Evolutionary conservation across 2,329 filamentous ascomycete genomes (phyloP).

Genomic region (Pseudogymnoascus sp.): DNA sequence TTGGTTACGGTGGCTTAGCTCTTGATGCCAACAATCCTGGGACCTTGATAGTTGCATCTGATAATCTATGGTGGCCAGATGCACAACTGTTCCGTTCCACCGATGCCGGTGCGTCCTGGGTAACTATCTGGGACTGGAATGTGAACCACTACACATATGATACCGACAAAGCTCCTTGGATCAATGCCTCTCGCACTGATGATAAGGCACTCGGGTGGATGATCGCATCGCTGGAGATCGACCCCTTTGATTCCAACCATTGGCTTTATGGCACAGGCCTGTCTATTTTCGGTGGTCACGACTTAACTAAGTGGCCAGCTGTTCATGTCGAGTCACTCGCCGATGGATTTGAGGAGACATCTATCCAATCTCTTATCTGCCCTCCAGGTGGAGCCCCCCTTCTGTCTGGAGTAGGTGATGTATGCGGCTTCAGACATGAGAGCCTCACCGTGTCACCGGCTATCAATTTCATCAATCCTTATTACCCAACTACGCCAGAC

Average conservation of each 20-base stretch:
- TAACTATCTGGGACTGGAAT: slow-evolving; percentile 47
- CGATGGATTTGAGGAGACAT: slow-evolving; percentile 49
- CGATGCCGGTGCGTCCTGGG: slow-evolving; percentile 43
- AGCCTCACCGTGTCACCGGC: slow-evolving; percentile 12
- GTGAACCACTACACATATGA: slow-evolving; percentile 44
- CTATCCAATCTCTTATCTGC: slow-evolving; percentile 44
- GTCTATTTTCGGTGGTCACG: slow-evolving; percentile 48
- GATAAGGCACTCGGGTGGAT: slow-evolving; percentile 48
- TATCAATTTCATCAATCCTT: slow-evolving; percentile 5
- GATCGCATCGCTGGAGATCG: slow-evolving; percentile 53
- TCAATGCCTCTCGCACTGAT: slow-evolving; percentile 44
- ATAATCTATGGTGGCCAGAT: slow-evolving; percentile 57
- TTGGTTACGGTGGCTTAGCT: slow-evolving; percentile 50
- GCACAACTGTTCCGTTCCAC: slow-evolving; percentile 50
- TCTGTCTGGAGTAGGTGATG: slow-evolving; percentile 46
- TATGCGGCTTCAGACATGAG: slow-evolving; percentile 43
- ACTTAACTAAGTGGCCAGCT: slow-evolving; percentile 51
- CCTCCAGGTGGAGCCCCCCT: slow-evolving; percentile 46
- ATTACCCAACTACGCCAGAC: slow-evolving; percentile 11
- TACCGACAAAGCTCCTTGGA: slow-evolving; percentile 47
- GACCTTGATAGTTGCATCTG: slow-evolving; percentile 49
- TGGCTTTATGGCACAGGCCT: slow-evolving; percentile 56
- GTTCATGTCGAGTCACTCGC: slow-evolving; percentile 44
- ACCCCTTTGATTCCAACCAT: slow-evolving; percentile 53
- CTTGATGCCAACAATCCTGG: slow-evolving; percentile 49